These are phyloP conservation scores for Posidonia oceanica DNA, from an alignment of 116 monocot genomes.

Conservation along the genomic window DNA sequence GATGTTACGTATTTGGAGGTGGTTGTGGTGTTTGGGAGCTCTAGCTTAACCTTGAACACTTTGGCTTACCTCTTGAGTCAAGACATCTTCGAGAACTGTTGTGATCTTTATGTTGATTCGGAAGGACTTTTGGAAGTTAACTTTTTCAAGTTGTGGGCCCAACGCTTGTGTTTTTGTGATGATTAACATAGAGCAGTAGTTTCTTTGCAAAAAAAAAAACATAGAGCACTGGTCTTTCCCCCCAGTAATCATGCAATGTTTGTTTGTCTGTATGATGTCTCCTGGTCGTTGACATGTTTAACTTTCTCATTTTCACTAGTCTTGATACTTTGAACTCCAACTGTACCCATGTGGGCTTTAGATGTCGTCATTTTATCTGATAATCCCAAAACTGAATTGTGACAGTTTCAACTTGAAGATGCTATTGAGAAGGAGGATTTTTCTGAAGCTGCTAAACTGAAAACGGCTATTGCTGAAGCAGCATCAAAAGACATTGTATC, in stretches of 20 bases:
- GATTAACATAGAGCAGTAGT: too few relatives aligned
- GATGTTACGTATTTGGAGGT: too few relatives aligned
- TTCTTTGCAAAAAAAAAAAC: too few relatives aligned
- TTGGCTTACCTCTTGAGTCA: too few relatives aligned
- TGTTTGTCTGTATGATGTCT: too few relatives aligned
- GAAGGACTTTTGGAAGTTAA: too few relatives aligned
- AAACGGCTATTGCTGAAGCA: constrained; percentile 56
- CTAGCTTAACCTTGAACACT: too few relatives aligned
- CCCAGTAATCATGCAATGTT: too few relatives aligned
- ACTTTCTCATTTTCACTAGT: not conserved
- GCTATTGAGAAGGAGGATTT: constrained; percentile 89
- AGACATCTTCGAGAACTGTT: not conserved
- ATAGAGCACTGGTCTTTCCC: too few relatives aligned
- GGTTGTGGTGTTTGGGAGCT: too few relatives aligned
- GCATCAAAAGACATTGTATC: constrained; percentile 52
- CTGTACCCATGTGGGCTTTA: not conserved
- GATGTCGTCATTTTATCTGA: too few relatives aligned
- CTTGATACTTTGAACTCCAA: too few relatives aligned
- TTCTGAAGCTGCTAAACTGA: constrained; percentile 63
- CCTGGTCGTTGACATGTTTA: not conserved
- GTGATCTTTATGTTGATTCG: not conserved
- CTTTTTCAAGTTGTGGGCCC: not conserved
- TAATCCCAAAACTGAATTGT: not conserved
- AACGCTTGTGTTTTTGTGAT: not conserved
- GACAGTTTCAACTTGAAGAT: constrained; percentile 89